Conservation (phyloP, 2,329 filamentous ascomycete species). For the Lasiodiplodia gonubiensis region DNA sequence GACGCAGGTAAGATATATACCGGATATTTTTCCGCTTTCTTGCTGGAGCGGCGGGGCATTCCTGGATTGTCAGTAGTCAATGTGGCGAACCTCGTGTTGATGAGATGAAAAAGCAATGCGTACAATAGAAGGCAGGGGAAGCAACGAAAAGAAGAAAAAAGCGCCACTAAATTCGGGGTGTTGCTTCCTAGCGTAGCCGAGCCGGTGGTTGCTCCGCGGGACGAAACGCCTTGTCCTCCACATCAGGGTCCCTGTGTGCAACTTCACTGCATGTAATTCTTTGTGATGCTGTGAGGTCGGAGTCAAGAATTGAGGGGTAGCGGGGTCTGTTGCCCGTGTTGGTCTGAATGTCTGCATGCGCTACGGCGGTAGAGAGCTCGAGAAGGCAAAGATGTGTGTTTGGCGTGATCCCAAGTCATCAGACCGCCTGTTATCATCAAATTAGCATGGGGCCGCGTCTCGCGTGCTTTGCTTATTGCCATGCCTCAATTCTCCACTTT, state of each 20-base stretch:
- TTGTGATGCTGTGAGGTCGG: background rate
- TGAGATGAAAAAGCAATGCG: background rate
- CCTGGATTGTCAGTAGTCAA: background rate
- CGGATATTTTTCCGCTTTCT: background rate
- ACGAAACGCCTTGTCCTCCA: background rate
- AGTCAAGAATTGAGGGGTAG: background rate
- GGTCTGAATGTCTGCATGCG: background rate
- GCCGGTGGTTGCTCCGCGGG: background rate
- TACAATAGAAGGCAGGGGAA: background rate
- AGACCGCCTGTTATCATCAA: background rate
- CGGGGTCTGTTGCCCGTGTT: background rate
- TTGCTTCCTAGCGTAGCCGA: slow-evolving; percentile 9
- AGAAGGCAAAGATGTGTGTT: background rate
- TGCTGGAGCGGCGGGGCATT: too few species aligned
- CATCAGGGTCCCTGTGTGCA: background rate
- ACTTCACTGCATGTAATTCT: background rate
- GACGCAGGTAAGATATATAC: too few species aligned
- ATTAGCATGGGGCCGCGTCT: background rate
- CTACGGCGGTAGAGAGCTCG: background rate
- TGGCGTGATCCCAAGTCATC: background rate
- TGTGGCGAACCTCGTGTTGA: background rate
- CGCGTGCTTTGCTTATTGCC: background rate
- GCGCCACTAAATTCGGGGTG: background rate
- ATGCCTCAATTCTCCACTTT: slow-evolving; percentile 1
- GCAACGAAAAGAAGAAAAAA: background rate